These are phyloP conservation scores for Monilinia fructigena DNA, from an alignment of 2,329 filamentous ascomycete species.

Conservation along the genomic window DNA sequence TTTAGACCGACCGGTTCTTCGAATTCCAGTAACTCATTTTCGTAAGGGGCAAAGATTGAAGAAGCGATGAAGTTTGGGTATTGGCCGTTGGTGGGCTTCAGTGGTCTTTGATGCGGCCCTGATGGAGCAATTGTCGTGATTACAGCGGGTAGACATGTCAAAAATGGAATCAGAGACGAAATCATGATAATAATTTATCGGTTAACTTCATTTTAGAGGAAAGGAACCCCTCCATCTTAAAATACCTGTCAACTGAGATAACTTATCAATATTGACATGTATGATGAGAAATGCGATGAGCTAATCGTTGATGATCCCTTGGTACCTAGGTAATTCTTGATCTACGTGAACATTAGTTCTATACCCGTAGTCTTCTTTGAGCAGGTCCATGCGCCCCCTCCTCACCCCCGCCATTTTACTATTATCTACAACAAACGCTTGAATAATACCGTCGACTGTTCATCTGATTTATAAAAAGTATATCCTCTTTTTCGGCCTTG, in stretches of 20 bases:
- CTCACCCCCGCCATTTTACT: too few species aligned
- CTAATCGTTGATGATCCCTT: not conserved
- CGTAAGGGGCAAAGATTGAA: slow-evolving; percentile 26
- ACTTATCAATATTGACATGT: not conserved
- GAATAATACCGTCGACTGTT: not conserved
- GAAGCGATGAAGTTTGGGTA: slow-evolving; percentile 24
- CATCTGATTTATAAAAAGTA: not conserved
- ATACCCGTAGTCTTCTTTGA: not conserved
- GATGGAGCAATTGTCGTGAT: not conserved
- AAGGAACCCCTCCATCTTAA: too few species aligned
- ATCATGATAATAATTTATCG: slow-evolving; percentile 6
- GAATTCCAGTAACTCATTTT: not conserved
- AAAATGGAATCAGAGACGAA: not conserved
- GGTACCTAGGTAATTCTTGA: not conserved
- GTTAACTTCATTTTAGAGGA: not conserved
- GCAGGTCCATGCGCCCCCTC: slow-evolving; percentile 5
- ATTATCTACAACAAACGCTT: not conserved
- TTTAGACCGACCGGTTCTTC: slow-evolving; percentile 28
- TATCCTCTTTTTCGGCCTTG: not conserved
- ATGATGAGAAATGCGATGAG: not conserved
- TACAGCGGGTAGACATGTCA: slow-evolving; percentile 8
- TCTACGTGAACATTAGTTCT: not conserved
- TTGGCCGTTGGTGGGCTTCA: slow-evolving; percentile 5
- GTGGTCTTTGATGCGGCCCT: not conserved
- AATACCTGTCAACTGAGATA: not conserved